Percentiles rank a stretch among this genome's conserved stretches.
Conservation (phyloP, 129 eudicot species). For the Helichrysum umbraculigerum region DNA sequence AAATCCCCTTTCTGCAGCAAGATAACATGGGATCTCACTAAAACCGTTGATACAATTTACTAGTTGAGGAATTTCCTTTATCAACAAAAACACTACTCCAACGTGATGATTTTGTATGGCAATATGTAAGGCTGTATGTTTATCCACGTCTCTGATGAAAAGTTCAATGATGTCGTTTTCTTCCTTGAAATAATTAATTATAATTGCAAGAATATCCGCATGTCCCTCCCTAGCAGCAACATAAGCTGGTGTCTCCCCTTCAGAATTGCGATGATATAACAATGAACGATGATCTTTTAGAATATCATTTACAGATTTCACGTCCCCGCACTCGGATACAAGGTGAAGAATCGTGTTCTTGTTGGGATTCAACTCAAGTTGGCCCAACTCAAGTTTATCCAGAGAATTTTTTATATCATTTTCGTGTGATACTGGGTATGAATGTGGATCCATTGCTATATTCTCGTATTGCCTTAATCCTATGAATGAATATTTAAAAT, state of each 20-base stretch:
- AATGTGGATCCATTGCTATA: neutral
- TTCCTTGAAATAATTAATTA: neutral
- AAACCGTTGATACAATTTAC: neutral
- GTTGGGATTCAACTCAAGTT: constrained; percentile 9
- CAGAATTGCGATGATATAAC: neutral
- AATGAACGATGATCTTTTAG: neutral
- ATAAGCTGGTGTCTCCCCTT: constrained; percentile 20
- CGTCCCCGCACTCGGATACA: constrained; percentile 17
- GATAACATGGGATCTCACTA: constrained; percentile 28
- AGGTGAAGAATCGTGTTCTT: constrained; percentile 30
- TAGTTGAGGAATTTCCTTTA: neutral
- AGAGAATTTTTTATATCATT: neutral
- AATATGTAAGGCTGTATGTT: constrained; percentile 26
- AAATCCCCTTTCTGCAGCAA: constrained; percentile 24
- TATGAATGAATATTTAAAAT: too few species aligned
- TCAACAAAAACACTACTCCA: neutral
- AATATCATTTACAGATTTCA: neutral
- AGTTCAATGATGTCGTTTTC: too few species aligned
- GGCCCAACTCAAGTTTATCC: neutral
- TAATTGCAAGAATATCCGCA: neutral
- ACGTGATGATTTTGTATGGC: constrained; percentile 13
- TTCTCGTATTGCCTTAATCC: neutral
- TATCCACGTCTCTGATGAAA: neutral
- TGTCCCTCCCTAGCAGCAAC: constrained; percentile 25
- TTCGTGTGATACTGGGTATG: neutral